Conservation (phyloP, 2,329 filamentous ascomycete genomes). For the Colletotrichum lentis region DNA sequence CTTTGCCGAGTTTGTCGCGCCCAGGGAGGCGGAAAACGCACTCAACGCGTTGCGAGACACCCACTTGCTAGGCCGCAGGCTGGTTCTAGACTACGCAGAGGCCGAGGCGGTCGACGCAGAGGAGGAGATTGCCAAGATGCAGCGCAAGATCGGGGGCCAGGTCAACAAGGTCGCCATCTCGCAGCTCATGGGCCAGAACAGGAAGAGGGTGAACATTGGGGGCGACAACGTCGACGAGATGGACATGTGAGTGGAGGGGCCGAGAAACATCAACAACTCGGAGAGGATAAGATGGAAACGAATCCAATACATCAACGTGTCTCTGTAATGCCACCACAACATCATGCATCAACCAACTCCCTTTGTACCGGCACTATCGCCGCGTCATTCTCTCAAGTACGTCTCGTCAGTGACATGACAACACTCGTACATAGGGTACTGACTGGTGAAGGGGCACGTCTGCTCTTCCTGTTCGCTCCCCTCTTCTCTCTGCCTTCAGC, state of each 20-base stretch:
- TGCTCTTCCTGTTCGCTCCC: neutral
- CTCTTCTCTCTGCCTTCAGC: constrained; percentile 1
- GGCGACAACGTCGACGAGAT: constrained; percentile 69
- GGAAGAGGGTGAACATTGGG: constrained; percentile 85
- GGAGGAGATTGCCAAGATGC: constrained; percentile 96
- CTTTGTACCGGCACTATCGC: neutral
- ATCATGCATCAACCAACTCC: neutral
- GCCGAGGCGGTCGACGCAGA: constrained; percentile 90
- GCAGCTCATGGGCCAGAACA: constrained; percentile 81
- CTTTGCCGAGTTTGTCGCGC: constrained; percentile 94
- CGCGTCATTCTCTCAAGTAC: constrained; percentile 6
- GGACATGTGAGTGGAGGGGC: constrained; percentile 40
- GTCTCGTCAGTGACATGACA: constrained; percentile 3
- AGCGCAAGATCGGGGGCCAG: constrained; percentile 92
- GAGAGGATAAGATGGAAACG: neutral
- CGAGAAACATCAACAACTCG: constrained; percentile 7
- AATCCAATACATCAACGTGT: neutral
- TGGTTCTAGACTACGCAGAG: constrained; percentile 91
- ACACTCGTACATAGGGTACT: neutral
- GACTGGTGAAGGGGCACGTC: neutral
- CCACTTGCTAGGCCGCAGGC: constrained; percentile 86
- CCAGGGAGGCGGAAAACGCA: constrained; percentile 88
- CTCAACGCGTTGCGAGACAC: constrained; percentile 91
- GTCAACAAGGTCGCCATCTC: constrained; percentile 90
- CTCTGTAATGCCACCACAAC: constrained; percentile 9